Evolutionary conservation across 768 basidiomycete genomes (phyloP), one percentile per base, ranked within the genome.

Genomic region (Tylopilus cervinicoccineus): DNA sequence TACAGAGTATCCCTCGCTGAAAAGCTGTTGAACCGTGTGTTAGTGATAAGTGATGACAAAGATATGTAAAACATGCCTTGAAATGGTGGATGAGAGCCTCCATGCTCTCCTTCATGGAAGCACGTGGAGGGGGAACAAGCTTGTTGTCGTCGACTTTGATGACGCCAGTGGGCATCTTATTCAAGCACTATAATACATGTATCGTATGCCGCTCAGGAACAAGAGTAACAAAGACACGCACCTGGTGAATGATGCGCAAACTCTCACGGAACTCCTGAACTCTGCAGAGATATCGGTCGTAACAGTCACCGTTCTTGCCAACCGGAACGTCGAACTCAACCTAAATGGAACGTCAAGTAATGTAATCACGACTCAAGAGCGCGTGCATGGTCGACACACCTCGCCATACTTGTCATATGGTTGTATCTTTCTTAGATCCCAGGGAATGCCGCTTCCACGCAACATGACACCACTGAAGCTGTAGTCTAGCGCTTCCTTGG

Each of bases 31-130:
- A 10, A 4, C 22, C 16, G 38, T 7, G n/a, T 17, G 34, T 64
- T 1, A 56, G 41, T 19, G 32, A 19, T 16, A 17, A 5, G 10
- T 28, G 16, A 36, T 17, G 12, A 28, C 9, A 37, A 22, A 13
- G 20, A 31, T 24, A n/a, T 1, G 8, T 2, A 22, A 38, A 13
- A 38, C 43, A 14, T 51, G 80, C 90, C 77, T 99, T 99, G 77
- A 99, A 97, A 74, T 98, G 95, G 66, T 99, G 95, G 58, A 99
- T 97, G 48, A 97, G 78, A 6, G 87, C 83, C 71, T 97, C 94
- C 93, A 97, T 97, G 70, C 85, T 91, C 75, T 99, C 96, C 72
- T 99, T 99, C 96, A 99, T 99, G 47, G 86, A 85, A 1, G 95
- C 94, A 48, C 95, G 85, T 13, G 95, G 93, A 24, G 95, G 95